Evolutionary conservation across 305 asterid species (phyloP).

Genomic region (Fraxinus floribunda): DNA sequence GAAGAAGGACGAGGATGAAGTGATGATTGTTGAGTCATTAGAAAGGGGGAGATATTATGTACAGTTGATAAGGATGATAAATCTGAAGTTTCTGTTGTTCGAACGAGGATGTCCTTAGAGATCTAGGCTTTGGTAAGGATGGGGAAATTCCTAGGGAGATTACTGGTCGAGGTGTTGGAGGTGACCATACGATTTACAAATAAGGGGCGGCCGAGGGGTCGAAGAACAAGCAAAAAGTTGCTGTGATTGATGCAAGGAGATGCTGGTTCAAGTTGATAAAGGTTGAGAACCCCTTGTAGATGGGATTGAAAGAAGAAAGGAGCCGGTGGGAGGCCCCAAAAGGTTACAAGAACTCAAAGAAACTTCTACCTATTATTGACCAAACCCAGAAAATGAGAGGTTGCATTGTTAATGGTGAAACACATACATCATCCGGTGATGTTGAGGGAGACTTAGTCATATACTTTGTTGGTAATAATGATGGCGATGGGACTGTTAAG

Average conservation of each 20-base stretch:
- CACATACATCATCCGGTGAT: background rate
- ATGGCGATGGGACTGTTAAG: background rate
- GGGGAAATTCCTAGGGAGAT: background rate
- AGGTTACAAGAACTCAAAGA: slow-evolving; percentile 19
- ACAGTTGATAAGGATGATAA: background rate
- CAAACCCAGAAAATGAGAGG: background rate
- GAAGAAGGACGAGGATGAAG: background rate
- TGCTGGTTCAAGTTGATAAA: background rate
- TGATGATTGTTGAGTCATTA: background rate
- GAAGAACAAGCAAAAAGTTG: background rate
- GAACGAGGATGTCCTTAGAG: background rate
- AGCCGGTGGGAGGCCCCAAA: slow-evolving; percentile 22
- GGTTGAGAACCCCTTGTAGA: slow-evolving; percentile 7
- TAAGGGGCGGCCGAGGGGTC: background rate
- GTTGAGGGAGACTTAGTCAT: background rate
- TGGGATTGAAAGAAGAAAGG: slow-evolving; percentile 13
- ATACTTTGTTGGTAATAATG: background rate
- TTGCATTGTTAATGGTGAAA: background rate
- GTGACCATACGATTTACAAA: background rate
- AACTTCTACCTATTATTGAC: background rate
- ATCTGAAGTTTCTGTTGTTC: background rate
- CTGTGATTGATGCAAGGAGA: slow-evolving; percentile 7
- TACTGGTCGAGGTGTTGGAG: slow-evolving; percentile 15
- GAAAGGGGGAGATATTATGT: background rate
- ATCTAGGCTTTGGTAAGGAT: background rate